Conservation (phyloP, 106 monocot genomes). For the Alisma plantagoaquatica region DNA sequence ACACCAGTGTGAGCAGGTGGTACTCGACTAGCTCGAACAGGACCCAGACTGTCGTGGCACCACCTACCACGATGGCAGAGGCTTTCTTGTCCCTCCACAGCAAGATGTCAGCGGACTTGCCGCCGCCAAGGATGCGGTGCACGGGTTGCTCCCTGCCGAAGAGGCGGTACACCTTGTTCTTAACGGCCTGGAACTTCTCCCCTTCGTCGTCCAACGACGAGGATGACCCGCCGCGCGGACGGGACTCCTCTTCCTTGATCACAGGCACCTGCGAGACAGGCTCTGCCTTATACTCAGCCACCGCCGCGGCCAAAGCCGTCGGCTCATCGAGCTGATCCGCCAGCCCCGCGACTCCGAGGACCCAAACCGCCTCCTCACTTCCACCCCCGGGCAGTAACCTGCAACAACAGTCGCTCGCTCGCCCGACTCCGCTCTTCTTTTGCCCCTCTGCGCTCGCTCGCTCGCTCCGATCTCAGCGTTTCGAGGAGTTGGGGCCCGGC, state of each 20-base stretch:
- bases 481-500: too few relatives aligned
- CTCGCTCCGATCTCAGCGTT: too few relatives aligned
- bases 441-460: too few relatives aligned
- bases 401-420: too few relatives aligned
- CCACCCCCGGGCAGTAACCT: too few relatives aligned
- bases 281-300: neutral
- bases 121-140: constrained; percentile 37
- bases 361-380: too few relatives aligned
- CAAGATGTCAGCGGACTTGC: constrained; percentile 50
- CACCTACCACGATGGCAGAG: constrained; percentile 37
- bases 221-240: constrained; percentile 11
- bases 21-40: constrained; percentile 60
- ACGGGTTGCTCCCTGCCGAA: constrained; percentile 29
- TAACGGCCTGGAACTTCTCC: constrained; percentile 19
- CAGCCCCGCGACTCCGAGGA: neutral
- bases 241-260: constrained; percentile 24
- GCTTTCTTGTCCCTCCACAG: constrained; percentile 72
- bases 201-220: constrained; percentile 27
- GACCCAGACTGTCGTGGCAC: constrained; percentile 41
- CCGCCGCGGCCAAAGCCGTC: neutral
- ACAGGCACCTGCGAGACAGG: constrained; percentile 12
- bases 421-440: too few relatives aligned
- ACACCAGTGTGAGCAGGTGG: constrained; percentile 42
- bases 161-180: constrained; percentile 18
- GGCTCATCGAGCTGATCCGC: neutral